Conservation (phyloP, 169 alveolate species). For the Plasmodium coatneyi region DNA sequence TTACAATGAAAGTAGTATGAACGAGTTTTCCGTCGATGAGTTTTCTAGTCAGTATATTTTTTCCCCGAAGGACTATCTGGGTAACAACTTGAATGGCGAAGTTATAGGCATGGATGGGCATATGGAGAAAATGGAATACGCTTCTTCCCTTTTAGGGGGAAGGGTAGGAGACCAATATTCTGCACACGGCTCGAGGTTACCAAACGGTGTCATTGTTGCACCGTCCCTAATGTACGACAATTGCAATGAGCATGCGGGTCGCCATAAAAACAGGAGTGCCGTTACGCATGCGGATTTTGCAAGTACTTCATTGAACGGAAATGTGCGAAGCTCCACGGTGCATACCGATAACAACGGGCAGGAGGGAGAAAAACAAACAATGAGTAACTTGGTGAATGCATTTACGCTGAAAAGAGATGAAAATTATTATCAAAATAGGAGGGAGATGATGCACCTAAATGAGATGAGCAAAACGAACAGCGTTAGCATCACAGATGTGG, state of each 20-base stretch:
- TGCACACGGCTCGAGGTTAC: neutral
- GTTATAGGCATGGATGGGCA: neutral
- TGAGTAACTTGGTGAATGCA: neutral
- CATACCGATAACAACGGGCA: neutral
- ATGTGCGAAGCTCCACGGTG: neutral
- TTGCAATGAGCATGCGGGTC: neutral
- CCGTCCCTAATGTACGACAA: neutral
- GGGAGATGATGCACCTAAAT: neutral
- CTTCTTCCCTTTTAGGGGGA: neutral
- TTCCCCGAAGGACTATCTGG: constrained; percentile 6
- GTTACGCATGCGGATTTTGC: neutral
- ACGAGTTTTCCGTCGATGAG: constrained; percentile 2
- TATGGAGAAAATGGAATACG: neutral
- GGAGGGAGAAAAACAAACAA: neutral
- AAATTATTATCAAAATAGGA: constrained; percentile 5
- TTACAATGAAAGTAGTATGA: constrained; percentile 10
- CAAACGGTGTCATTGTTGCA: neutral
- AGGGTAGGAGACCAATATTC: neutral
- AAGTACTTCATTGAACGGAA: neutral
- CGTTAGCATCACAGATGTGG: neutral
- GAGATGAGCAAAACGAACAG: constrained; percentile 15
- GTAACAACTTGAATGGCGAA: neutral
- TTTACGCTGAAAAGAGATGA: neutral
- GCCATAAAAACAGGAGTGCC: neutral
- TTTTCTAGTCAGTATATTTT: neutral